Evolutionary conservation across 1,284 basidiomycete species (phyloP).

Genomic region (Phellopilus nigrolimitatus): DNA sequence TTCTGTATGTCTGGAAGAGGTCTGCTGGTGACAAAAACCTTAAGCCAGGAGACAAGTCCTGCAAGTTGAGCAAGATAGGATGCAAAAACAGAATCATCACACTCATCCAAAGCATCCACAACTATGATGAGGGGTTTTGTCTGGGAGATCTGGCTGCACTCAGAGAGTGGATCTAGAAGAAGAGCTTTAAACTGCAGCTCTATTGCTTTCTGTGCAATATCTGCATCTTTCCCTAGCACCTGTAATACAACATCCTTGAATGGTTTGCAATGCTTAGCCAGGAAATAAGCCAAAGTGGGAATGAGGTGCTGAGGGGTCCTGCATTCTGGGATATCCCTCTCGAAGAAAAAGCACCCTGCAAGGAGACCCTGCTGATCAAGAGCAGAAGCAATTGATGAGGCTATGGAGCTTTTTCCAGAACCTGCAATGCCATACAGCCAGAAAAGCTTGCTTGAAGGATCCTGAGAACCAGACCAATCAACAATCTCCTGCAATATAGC

Average conservation of each 20-base stretch:
- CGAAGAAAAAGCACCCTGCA: conserved; percentile 4
- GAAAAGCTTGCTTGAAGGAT: background rate
- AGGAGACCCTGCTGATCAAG: background rate
- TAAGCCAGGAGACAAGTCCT: background rate
- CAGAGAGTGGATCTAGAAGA: background rate
- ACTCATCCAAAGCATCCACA: conserved; percentile 13
- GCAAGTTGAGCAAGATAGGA: background rate
- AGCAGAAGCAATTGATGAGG: background rate
- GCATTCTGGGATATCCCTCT: background rate
- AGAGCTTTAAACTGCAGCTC: background rate
- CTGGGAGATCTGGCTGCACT: background rate
- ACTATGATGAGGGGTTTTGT: background rate
- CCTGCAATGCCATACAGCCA: conserved; percentile 9
- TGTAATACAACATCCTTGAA: background rate
- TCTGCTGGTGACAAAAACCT: conserved; percentile 9
- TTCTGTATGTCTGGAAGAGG: conserved; percentile 2
- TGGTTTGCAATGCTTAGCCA: background rate
- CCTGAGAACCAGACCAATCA: background rate
- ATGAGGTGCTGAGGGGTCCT: background rate
- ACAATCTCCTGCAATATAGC: background rate
- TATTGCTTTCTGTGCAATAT: background rate
- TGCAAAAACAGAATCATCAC: background rate
- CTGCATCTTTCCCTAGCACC: background rate
- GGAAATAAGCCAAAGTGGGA: background rate
- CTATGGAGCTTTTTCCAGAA: conserved; percentile 11